These are phyloP conservation scores for Amphicarpaea edgeworthii DNA, from an alignment of 306 rosid species.

Conservation along the genomic window DNA sequence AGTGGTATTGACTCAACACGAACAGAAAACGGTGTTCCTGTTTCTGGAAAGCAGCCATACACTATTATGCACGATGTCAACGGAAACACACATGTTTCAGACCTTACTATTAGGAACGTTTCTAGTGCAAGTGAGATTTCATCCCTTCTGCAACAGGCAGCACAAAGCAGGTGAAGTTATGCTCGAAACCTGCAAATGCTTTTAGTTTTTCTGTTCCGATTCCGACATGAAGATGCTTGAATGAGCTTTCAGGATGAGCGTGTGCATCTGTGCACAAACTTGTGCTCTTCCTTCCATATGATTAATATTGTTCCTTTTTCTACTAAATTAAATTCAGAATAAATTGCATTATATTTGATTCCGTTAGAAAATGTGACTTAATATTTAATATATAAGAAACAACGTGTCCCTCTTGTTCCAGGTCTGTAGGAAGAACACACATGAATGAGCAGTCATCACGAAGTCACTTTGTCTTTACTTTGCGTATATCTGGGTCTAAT, in stretches of 20 bases:
- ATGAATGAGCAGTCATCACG: constrained; percentile 98
- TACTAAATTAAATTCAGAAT: background rate
- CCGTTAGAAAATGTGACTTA: background rate
- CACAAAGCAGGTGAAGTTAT: constrained; percentile 73
- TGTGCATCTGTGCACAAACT: background rate
- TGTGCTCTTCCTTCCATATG: background rate
- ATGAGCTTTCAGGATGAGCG: constrained; percentile 13
- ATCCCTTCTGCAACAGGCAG: constrained; percentile 87
- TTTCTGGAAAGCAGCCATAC: constrained; percentile 72
- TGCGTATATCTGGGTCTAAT: constrained; percentile 83
- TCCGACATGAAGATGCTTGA: background rate
- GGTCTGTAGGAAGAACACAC: constrained; percentile 94
- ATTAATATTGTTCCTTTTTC: background rate
- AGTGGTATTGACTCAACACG: constrained; percentile 53
- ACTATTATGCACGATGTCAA: constrained; percentile 85
- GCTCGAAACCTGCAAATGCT: background rate
- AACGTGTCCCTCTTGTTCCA: constrained; percentile 42
- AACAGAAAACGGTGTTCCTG: constrained; percentile 68
- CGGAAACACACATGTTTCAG: constrained; percentile 87
- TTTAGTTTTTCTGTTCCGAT: background rate
- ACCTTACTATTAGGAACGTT: constrained; percentile 85
- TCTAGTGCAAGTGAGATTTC: constrained; percentile 83
- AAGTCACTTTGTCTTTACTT: constrained; percentile 90
- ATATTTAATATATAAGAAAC: background rate
- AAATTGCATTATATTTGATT: background rate